Conservation (phyloP, 805 yeast genomes). For the Kockiozyma suomiensis region DNA sequence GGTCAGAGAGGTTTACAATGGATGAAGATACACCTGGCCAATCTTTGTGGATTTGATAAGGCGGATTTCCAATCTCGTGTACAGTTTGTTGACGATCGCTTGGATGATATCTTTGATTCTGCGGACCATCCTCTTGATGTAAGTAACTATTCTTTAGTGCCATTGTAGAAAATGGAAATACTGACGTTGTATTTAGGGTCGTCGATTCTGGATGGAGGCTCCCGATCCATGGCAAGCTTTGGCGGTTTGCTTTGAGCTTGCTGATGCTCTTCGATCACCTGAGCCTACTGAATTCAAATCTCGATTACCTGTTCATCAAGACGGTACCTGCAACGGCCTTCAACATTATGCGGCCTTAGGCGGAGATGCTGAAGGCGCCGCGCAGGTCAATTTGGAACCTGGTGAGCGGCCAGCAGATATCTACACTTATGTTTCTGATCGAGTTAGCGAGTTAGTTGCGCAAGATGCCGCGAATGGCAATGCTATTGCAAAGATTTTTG, state of each 20-base stretch:
- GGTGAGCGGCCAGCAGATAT: slow-evolving; percentile 64
- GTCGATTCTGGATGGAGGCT: slow-evolving; percentile 59
- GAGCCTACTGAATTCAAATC: slow-evolving; percentile 56
- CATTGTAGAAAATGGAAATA: not conserved
- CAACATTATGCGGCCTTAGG: slow-evolving; percentile 76
- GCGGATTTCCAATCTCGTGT: slow-evolving; percentile 56
- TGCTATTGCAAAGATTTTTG: slow-evolving; percentile 47
- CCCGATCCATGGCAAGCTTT: slow-evolving; percentile 68
- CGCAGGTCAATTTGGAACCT: slow-evolving; percentile 60
- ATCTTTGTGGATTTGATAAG: slow-evolving; percentile 60
- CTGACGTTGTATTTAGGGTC: slow-evolving; percentile 33
- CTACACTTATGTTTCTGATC: slow-evolving; percentile 56
- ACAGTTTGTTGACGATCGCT: slow-evolving; percentile 51
- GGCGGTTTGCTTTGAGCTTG: slow-evolving; percentile 57
- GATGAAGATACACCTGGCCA: slow-evolving; percentile 66
- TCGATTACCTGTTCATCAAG: slow-evolving; percentile 63
- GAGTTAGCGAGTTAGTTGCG: slow-evolving; percentile 52
- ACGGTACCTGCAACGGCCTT: slow-evolving; percentile 68
- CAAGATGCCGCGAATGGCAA: slow-evolving; percentile 47
- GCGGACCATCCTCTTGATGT: slow-evolving; percentile 52
- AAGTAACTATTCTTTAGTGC: not conserved
- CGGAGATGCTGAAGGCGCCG: slow-evolving; percentile 66
- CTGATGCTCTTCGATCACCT: slow-evolving; percentile 51
- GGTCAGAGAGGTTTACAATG: slow-evolving; percentile 58
- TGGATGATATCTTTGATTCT: slow-evolving; percentile 49